Evolutionary conservation across 2,329 filamentous ascomycete genomes (phyloP).

Genomic region (Xylaria polymorpha): DNA sequence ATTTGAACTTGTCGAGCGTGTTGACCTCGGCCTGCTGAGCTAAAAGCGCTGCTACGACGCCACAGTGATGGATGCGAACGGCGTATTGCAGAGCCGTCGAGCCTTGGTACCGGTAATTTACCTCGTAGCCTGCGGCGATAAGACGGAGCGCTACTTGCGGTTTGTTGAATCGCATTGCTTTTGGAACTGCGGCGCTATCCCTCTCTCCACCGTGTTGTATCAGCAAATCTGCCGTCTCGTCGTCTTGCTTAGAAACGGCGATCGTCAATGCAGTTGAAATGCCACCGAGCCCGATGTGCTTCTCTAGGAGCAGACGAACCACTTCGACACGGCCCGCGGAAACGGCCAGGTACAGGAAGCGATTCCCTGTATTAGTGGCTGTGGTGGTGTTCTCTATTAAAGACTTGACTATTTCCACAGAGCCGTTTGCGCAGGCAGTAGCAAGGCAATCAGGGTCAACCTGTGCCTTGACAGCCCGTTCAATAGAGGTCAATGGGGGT

Average conservation of each 20-base stretch:
- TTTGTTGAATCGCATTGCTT: neutral
- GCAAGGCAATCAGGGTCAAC: neutral
- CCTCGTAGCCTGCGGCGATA: neutral
- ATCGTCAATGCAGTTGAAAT: neutral
- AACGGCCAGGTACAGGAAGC: constrained; percentile 4
- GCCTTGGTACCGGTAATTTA: neutral
- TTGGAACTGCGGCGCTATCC: neutral
- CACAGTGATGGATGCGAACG: neutral
- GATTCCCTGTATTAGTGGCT: neutral
- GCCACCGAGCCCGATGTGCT: neutral
- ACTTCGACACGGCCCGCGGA: neutral
- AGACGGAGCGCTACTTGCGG: neutral
- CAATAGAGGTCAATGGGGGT: neutral
- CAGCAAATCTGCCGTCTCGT: neutral
- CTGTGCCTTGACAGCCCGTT: neutral
- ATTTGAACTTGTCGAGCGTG: neutral
- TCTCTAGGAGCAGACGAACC: constrained; percentile 9
- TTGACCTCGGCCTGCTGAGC: neutral
- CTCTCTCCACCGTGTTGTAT: neutral
- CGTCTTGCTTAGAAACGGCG: neutral
- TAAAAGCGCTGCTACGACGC: neutral
- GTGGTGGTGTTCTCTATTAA: neutral
- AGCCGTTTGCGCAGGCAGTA: neutral
- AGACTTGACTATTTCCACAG: neutral
- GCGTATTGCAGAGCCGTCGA: constrained; percentile 5